phyloP scores from a whole-genome alignment of 1,284 basidiomycete species.

The Caloboletus firmus region DNA sequence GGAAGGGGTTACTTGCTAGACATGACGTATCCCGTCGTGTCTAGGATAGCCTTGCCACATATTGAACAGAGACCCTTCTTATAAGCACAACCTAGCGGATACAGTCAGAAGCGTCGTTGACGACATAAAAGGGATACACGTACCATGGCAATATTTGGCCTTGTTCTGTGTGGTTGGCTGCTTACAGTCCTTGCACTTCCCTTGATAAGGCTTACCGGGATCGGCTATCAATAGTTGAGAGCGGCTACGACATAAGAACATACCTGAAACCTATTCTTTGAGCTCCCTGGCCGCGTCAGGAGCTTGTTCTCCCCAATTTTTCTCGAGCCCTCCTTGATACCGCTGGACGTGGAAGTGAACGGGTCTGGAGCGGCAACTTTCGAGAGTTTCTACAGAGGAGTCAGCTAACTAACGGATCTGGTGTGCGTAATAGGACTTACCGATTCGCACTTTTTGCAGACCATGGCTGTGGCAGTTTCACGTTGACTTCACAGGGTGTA shows the following conservation, averaged over 20 bases:
- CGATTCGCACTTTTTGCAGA: slow-evolving; percentile 74
- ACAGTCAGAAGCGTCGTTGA: slow-evolving; percentile 1
- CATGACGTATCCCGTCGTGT: slow-evolving; percentile 80
- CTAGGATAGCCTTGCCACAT: slow-evolving; percentile 80
- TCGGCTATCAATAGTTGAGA: slow-evolving; percentile 7
- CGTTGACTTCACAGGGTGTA: slow-evolving; percentile 1
- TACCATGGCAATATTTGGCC: slow-evolving; percentile 84
- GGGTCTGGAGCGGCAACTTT: slow-evolving; percentile 81
- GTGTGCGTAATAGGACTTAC: slow-evolving; percentile 37
- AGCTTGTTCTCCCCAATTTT: slow-evolving; percentile 85
- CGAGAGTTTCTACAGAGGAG: slow-evolving; percentile 64
- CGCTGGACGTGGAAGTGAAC: slow-evolving; percentile 66
- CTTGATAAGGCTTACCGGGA: slow-evolving; percentile 65
- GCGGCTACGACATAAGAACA: slow-evolving; percentile 24
- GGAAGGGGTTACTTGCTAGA: slow-evolving; percentile 61
- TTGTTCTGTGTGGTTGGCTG: slow-evolving; percentile 77
- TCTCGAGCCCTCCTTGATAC: slow-evolving; percentile 75
- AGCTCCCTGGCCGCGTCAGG: slow-evolving; percentile 58
- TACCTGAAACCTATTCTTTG: slow-evolving; percentile 73
- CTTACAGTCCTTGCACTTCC: slow-evolving; percentile 83
- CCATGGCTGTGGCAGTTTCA: slow-evolving; percentile 47
- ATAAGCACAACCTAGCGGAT: slow-evolving; percentile 70
- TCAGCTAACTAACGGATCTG: slow-evolving; percentile 10
- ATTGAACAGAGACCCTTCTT: slow-evolving; percentile 82
- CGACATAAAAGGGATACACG: slow-evolving; percentile 16